Evolutionary conservation across 441 rosid genomes (phyloP).

Genomic region (Mallotus repandus): DNA sequence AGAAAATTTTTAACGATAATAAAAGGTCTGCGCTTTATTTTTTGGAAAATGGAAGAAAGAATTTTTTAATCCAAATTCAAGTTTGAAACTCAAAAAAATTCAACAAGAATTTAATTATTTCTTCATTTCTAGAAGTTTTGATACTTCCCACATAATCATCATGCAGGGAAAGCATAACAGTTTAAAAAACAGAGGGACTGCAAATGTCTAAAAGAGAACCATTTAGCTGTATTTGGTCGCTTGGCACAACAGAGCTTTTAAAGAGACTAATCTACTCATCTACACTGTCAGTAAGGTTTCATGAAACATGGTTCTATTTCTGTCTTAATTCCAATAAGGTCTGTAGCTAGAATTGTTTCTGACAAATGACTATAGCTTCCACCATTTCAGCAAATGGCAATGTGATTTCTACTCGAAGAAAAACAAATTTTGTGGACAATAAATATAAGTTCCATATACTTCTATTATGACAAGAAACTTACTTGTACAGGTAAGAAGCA

Average conservation of each 20-base stretch:
- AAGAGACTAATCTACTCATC: not conserved
- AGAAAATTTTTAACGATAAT: too few species aligned
- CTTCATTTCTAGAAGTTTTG: not conserved
- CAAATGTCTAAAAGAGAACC: not conserved
- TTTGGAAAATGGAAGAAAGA: too few species aligned
- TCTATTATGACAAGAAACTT: constrained; percentile 28
- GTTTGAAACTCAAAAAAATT: too few species aligned
- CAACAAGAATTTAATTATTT: not conserved
- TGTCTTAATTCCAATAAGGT: not conserved
- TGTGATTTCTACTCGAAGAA: constrained; percentile 1
- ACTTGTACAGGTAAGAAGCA: constrained; percentile 96
- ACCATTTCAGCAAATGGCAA: not conserved
- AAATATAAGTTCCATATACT: not conserved
- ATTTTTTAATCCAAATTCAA: too few species aligned
- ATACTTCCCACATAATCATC: not conserved
- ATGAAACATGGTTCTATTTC: not conserved
- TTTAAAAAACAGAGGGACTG: not conserved
- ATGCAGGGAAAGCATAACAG: not conserved
- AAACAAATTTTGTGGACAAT: not conserved
- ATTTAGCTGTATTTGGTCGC: not conserved
- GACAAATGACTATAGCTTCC: not conserved
- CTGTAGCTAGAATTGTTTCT: too few species aligned
- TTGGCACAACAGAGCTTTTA: not conserved
- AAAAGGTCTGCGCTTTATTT: too few species aligned
- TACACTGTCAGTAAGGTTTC: not conserved